Evolutionary conservation across 805 yeast genomes (phyloP), one percentile per base, ranked within the genome.

Genomic region (Saturnispora gosingensis): DNA sequence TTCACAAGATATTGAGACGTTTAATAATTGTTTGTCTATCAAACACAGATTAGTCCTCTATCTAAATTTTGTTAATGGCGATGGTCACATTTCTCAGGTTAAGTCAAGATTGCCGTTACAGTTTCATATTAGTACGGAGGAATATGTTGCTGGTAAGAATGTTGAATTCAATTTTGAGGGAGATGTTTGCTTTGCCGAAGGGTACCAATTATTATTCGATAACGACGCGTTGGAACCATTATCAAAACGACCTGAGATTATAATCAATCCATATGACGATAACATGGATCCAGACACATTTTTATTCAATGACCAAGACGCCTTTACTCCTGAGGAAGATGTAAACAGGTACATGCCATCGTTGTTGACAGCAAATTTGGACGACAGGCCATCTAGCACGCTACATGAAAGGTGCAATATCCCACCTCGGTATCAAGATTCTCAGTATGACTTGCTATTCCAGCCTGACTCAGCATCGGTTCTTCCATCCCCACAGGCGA

Each of bases 41-140:
- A 71, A 66, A 55, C 82, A 78, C 59, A 66, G 75, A 48, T 62
- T 78, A 39, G 65, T 74, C 5, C 58, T 78, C 5, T 59, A 63
- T n/a, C 68, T 78, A 13, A 74, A 73, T 49, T 61, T 78, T 36
- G 64, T 70, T 22, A 78, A 78, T 53, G 66, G 71, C 7, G 76
- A 70, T 53, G 81, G 81, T 15, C 81, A 76, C 59, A 62, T 67
- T 2, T 73, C 78, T 49, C 80, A 77, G 57, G 67, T 78, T 32
- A 65, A 78, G 47, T 78, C 82, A 10, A 77, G 76, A 54, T 61
- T 78, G 43, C 82, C 82, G 0, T 62, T 78, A 1, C 57, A 59
- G 35, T 59, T 77, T 4, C 75, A 72, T 53, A 60, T 76, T 16
- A 70, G 74, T 50, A 68, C 75, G 4, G 66, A 67, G 45, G 61